Percentiles rank a stretch among this genome's conserved stretches.
These are phyloP conservation scores for Bipolaris gigantea DNA, from an alignment of 2,329 filamentous ascomycete genomes.

Conservation along the genomic window DNA sequence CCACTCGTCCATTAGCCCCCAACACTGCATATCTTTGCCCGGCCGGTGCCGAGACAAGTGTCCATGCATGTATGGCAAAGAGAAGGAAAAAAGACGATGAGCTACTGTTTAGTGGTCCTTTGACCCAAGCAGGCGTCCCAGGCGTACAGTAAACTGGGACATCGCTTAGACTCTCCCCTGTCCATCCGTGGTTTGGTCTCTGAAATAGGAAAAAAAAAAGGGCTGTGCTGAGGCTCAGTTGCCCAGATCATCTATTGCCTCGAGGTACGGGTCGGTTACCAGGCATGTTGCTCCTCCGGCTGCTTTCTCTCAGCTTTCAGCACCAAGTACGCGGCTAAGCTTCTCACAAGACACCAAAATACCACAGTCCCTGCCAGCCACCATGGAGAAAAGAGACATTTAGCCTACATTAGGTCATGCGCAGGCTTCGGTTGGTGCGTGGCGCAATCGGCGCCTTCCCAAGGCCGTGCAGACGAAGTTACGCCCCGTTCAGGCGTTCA, in stretches of 20 bases:
- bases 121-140: neutral
- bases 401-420: slow-evolving; percentile 11
- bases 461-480: slow-evolving; percentile 7
- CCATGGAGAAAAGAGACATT: slow-evolving; percentile 4
- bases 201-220: neutral
- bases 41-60: neutral
- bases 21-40: neutral
- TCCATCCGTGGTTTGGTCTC: neutral
- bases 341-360: slow-evolving; percentile 22
- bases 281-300: slow-evolving; percentile 20
- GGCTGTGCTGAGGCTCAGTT: slow-evolving; percentile 15
- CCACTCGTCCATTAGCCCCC: neutral
- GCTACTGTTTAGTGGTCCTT: neutral
- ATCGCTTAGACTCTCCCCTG: slow-evolving; percentile 1
- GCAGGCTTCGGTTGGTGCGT: slow-evolving; percentile 6
- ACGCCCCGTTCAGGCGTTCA: slow-evolving; percentile 16
- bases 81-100: neutral
- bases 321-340: slow-evolving; percentile 17
- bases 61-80: neutral
- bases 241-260: slow-evolving; percentile 16
- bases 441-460: slow-evolving; percentile 7
- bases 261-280: slow-evolving; percentile 6
- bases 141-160: neutral
- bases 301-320: slow-evolving; percentile 18
- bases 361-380: slow-evolving; percentile 17